Evolutionary conservation across 1,284 basidiomycete species (phyloP).

Genomic region (Pterula multifida): DNA sequence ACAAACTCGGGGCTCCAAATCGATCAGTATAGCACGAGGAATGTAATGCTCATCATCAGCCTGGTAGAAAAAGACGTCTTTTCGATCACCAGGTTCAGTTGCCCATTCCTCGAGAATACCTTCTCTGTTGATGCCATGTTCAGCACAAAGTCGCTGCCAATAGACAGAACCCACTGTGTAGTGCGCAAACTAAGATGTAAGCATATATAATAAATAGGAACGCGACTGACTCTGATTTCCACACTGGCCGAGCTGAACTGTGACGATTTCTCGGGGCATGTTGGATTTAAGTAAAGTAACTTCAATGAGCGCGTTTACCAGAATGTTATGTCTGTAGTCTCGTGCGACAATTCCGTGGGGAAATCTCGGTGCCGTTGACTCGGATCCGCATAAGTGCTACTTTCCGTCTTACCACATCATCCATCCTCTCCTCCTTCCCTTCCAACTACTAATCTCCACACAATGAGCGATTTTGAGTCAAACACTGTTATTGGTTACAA

Average conservation of each 20-base stretch:
- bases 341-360: too few relatives aligned
- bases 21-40: slow-evolving; percentile 91
- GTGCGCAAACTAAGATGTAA: slow-evolving; percentile 5
- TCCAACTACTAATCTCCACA: slow-evolving; percentile 12
- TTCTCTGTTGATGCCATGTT: slow-evolving; percentile 91
- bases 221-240: slow-evolving; percentile 80
- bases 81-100: slow-evolving; percentile 87
- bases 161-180: slow-evolving; percentile 75
- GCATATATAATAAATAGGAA: slow-evolving; percentile 12
- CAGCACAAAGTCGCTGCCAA: slow-evolving; percentile 92
- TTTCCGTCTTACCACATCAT: slow-evolving; percentile 1
- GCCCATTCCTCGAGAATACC: slow-evolving; percentile 94
- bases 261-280: slow-evolving; percentile 84
- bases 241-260: slow-evolving; percentile 87
- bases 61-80: slow-evolving; percentile 99
- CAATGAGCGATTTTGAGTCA: slow-evolving; percentile 52
- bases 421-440: slow-evolving; percentile 8
- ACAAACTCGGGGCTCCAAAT: slow-evolving; percentile 92
- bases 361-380: background rate
- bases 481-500: slow-evolving; percentile 73
- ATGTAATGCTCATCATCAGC: slow-evolving; percentile 99
- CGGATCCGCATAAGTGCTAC: background rate
- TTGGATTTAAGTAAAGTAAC: background rate
- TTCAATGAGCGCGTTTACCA: background rate
- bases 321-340: too few relatives aligned